These are phyloP conservation scores for Ceratonia siliqua DNA, from an alignment of 306 rosid species.

Conservation along the genomic window DNA sequence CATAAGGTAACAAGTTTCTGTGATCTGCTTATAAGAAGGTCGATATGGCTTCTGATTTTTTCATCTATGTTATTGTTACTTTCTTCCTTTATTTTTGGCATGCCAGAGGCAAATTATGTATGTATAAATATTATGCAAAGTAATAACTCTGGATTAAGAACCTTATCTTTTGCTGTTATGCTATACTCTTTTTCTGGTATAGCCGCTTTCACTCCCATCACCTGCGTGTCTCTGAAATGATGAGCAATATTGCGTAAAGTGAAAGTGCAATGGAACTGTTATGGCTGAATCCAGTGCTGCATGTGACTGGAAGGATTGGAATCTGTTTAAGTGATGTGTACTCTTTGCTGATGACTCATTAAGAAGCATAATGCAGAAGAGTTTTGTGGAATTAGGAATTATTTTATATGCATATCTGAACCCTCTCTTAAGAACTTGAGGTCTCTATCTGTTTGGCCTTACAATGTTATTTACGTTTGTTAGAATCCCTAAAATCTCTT, in stretches of 20 bases:
- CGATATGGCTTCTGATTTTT: neutral
- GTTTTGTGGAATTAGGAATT: neutral
- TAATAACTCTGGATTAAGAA: neutral
- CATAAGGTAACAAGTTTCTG: neutral
- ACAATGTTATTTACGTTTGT: neutral
- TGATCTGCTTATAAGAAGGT: neutral
- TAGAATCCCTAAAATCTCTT: too few relatives aligned
- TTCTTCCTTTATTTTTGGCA: neutral
- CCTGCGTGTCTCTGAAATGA: neutral
- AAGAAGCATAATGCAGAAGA: neutral
- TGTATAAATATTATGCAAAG: neutral
- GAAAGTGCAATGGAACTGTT: neutral
- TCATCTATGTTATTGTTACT: neutral
- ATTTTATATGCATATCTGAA: neutral
- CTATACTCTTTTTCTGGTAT: neutral
- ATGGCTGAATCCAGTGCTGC: neutral
- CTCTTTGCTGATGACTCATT: neutral
- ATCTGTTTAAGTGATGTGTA: neutral
- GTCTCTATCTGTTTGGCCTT: neutral
- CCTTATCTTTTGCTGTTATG: neutral
- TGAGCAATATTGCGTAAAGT: neutral
- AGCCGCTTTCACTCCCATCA: neutral
- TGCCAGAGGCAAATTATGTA: neutral
- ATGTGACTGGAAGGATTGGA: neutral
- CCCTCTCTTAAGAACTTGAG: neutral